These are phyloP conservation scores for Coniochaeta ligniaria DNA, from an alignment of 2,329 filamentous ascomycete species.

Conservation along the genomic window DNA sequence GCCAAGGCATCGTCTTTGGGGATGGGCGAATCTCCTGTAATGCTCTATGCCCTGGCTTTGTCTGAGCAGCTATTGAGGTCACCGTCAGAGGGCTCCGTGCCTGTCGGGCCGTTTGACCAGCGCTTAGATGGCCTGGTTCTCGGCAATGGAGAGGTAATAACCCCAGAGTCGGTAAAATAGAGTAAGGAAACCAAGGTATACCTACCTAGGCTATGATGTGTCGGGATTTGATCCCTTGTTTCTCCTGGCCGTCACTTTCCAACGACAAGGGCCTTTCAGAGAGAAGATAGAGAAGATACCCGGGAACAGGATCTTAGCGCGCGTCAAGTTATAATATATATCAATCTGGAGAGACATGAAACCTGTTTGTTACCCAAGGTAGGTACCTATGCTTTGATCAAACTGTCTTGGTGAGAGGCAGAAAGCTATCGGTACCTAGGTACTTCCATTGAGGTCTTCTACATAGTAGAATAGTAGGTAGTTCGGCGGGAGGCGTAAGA, in stretches of 20 bases:
- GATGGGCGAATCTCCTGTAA: conserved; percentile 30
- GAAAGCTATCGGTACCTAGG: not conserved
- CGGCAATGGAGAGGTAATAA: conserved; percentile 57
- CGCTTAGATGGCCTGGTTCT: conserved; percentile 70
- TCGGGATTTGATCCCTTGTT: not conserved
- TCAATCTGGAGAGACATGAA: no score
- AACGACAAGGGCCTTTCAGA: not conserved
- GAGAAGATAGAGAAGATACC: not conserved
- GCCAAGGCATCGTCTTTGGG: conserved; percentile 31
- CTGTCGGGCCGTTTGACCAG: conserved; percentile 70
- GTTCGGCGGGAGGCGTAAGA: not conserved
- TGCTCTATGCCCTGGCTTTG: conserved; percentile 71
- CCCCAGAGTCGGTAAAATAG: conserved; percentile 12
- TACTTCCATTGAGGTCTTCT: no score
- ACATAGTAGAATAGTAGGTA: no score
- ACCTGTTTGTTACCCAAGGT: no score
- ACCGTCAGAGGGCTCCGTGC: conserved; percentile 55
- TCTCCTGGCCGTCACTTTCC: not conserved
- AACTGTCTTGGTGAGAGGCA: not conserved
- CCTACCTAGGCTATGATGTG: not conserved
- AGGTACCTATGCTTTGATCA: no score
- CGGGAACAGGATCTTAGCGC: not conserved
- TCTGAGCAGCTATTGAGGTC: conserved; percentile 70
- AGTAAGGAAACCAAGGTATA: not conserved
- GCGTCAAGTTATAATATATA: no score